These are phyloP conservation scores for Ophiostoma ulmi DNA, from an alignment of 2,329 filamentous ascomycete genomes.

Conservation along the genomic window DNA sequence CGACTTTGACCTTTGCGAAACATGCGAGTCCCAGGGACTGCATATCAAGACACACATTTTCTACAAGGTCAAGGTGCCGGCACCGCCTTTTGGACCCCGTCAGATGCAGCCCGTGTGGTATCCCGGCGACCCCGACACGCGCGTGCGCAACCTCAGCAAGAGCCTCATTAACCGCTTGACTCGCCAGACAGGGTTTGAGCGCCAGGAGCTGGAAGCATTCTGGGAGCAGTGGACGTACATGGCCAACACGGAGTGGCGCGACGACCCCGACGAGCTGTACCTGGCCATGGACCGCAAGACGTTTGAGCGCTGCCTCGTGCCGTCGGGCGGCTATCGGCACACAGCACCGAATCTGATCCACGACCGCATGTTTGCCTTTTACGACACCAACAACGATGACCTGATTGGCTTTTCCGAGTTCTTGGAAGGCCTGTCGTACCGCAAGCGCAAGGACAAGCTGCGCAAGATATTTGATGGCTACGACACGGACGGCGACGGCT, in stretches of 20 bases:
- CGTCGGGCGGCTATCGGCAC: conserved; percentile 72
- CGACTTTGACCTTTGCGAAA: conserved; percentile 93
- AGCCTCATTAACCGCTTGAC: conserved; percentile 63
- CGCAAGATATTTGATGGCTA: conserved; percentile 63
- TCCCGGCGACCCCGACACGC: conserved; percentile 73
- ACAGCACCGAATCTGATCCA: conserved; percentile 84
- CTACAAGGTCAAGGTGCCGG: conserved; percentile 89
- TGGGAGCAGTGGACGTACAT: conserved; percentile 98
- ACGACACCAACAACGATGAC: conserved; percentile 83
- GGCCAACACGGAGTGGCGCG: conserved; percentile 76
- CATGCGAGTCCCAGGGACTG: conserved; percentile 72
- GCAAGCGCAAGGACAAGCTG: conserved; percentile 40
- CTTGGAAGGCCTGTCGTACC: conserved; percentile 70
- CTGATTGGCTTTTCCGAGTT: conserved; percentile 93
- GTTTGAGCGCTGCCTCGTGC: conserved; percentile 85
- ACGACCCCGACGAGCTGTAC: conserved; percentile 70
- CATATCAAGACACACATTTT: conserved; percentile 93
- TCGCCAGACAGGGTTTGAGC: conserved; percentile 71
- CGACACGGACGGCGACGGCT: conserved; percentile 84
- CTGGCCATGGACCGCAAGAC: conserved; percentile 88
- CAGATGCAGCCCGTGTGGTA: conserved; percentile 83
- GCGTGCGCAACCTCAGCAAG: conserved; percentile 62
- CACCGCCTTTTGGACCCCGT: conserved; percentile 74
- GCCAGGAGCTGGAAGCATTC: conserved; percentile 81
- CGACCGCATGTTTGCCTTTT: conserved; percentile 94